phyloP scores from a whole-genome alignment of 2,329 filamentous ascomycete species.

The Cytospora mali region DNA sequence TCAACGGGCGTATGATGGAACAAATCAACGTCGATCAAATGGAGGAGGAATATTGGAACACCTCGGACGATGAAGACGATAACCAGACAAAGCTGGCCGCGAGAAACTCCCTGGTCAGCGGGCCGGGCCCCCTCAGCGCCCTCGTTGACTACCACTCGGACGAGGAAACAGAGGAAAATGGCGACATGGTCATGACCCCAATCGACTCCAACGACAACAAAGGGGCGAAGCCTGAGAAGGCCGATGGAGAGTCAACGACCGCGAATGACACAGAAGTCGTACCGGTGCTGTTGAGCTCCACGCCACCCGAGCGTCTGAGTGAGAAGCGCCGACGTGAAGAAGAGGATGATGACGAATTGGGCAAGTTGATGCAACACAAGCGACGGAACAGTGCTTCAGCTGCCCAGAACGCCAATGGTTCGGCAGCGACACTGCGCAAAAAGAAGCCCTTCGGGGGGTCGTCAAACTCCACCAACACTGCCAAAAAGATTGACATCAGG shows the following conservation, averaged over 20 bases:
- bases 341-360: slow-evolving; percentile 90
- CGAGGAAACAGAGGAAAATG: slow-evolving; percentile 73
- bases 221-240: slow-evolving; percentile 30
- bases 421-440: slow-evolving; percentile 45
- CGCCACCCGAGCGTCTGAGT: slow-evolving; percentile 76
- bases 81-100: slow-evolving; percentile 45
- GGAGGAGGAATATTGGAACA: slow-evolving; percentile 94
- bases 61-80: slow-evolving; percentile 83
- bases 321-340: slow-evolving; percentile 92
- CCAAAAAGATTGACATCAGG: slow-evolving; percentile 62
- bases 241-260: slow-evolving; percentile 32
- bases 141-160: slow-evolving; percentile 37
- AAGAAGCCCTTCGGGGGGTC: slow-evolving; percentile 49
- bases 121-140: slow-evolving; percentile 66
- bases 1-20: slow-evolving; percentile 63
- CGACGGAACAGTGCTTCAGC: slow-evolving; percentile 61
- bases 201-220: slow-evolving; percentile 35
- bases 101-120: slow-evolving; percentile 56
- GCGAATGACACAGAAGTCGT: slow-evolving; percentile 41
- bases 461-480: slow-evolving; percentile 44
- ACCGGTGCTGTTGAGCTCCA: slow-evolving; percentile 43
- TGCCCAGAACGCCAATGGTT: slow-evolving; percentile 43
- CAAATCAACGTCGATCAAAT: slow-evolving; percentile 78
- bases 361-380: slow-evolving; percentile 72
- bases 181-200: slow-evolving; percentile 45